Percentiles rank a stretch among this genome's conserved stretches.
phyloP scores from a whole-genome alignment of 2,329 filamentous ascomycete genomes.

The Dothidotthia symphoricarpi region DNA sequence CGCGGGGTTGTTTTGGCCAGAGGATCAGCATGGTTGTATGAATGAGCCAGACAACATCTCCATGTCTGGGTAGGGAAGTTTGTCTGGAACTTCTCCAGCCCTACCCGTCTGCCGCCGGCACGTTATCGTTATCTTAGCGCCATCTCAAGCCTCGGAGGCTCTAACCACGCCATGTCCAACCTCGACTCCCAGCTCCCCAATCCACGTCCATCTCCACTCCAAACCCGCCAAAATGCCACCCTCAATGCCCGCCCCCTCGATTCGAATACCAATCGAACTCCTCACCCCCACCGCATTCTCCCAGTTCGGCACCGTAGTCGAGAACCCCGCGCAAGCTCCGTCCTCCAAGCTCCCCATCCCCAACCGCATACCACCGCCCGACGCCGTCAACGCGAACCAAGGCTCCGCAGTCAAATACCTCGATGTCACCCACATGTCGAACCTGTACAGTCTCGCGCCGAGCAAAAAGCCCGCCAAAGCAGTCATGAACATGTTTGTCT shows the following conservation, averaged over 20 bases:
- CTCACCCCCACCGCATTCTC: slow-evolving; percentile 69
- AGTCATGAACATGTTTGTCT: slow-evolving; percentile 87
- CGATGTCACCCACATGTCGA: slow-evolving; percentile 69
- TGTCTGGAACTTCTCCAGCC: no score
- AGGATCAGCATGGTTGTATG: no score
- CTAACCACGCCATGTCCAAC: neutral
- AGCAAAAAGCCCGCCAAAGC: slow-evolving; percentile 58
- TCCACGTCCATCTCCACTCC: slow-evolving; percentile 1
- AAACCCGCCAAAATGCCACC: slow-evolving; percentile 34
- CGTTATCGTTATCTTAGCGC: slow-evolving; percentile 20
- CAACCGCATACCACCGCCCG: slow-evolving; percentile 46
- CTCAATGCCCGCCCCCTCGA: slow-evolving; percentile 42
- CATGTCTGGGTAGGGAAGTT: no score
- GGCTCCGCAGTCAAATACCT: slow-evolving; percentile 84
- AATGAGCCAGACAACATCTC: no score
- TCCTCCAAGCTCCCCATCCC: slow-evolving; percentile 46
- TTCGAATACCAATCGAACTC: slow-evolving; percentile 58
- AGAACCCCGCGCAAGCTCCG: slow-evolving; percentile 62
- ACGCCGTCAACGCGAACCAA: slow-evolving; percentile 71
- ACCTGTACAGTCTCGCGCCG: slow-evolving; percentile 68
- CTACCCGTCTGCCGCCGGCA: neutral
- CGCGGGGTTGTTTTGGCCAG: no score
- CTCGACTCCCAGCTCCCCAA: neutral
- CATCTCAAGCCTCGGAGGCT: slow-evolving; percentile 11
- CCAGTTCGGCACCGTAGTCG: slow-evolving; percentile 78